phyloP scores from a whole-genome alignment of 208 protist genomes.

The Acanthamoeba lenticulata region DNA sequence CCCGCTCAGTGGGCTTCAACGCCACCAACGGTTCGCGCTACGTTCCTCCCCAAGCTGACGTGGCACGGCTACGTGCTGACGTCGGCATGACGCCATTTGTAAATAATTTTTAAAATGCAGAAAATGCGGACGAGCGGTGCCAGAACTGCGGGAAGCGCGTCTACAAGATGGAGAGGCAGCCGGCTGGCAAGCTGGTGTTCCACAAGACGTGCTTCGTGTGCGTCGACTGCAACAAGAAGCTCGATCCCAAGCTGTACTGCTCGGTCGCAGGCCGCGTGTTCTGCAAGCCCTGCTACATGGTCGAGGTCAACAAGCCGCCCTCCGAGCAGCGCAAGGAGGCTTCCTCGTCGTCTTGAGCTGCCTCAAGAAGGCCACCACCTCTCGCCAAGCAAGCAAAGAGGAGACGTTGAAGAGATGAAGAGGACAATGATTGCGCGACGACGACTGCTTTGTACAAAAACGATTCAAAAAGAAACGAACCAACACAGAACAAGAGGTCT shows the following conservation, averaged over 20 bases:
- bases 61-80: neutral
- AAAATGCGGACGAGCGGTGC: neutral
- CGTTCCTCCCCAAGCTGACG: no score
- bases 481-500: no score
- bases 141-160: neutral
- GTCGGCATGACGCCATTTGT: neutral
- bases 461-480: no score
- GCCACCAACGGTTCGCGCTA: neutral
- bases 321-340: conserved; percentile 10
- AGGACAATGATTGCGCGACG: no score
- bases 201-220: conserved; percentile 13
- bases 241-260: conserved; percentile 4
- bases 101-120: no score
- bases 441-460: no score
- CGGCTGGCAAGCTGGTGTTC: neutral
- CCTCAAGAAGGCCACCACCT: neutral
- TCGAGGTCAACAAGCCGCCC: neutral
- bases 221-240: conserved; percentile 26
- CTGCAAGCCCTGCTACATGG: conserved; percentile 29
- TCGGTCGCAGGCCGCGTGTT: conserved; percentile 14
- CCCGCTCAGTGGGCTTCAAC: neutral
- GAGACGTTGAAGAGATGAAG: no score
- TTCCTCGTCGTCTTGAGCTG: neutral
- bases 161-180: conserved; percentile 20
- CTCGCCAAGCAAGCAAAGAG: no score